Base-by-base conservation (phyloP, 305 asterid genomes). In the Fraxinus greggii region DNA sequence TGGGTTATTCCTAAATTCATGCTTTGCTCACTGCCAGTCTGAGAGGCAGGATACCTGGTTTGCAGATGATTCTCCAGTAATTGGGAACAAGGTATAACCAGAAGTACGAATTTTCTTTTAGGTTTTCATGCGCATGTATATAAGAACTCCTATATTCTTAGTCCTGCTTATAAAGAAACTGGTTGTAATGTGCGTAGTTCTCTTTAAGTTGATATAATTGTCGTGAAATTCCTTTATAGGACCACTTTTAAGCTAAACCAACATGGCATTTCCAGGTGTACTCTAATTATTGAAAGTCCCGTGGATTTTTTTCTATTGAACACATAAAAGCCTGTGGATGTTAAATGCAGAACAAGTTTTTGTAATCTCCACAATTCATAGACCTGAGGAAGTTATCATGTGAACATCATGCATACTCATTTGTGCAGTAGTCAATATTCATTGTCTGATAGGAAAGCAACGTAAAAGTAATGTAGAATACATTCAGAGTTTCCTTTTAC, bases 31-130 rank as follows among this genome's bases (percentile, higher is more conserved):
- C 81, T 93, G 97, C 85, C 97, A 93, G 59, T 90, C 97, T 0
- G 97, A 93, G 88, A 91, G 92, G 89, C 97, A 91, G 84, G 94
- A 91, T 84, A 91, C 97, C 0, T 93, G 97, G 97, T 91, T 87
- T 31, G 82, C 88, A 0, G 88, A 80, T 76, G 42, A 86, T 76
- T 91, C 95, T 72, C 97, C 97, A 7, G 79, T 31, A 12, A 59
- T 93, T 10, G 90, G 86, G 79, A 92, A 87, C 87, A 90, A 90
- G 97, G 97, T 93, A 85, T 69, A 33, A 45, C 40, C 61, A 61
- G 13, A 12, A 21, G 31, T 9, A 8, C 17, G 7, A 61, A 23
- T 23, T 61, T 61, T 9, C 13, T 28, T 28, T 8, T 36, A 42
- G 67, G 48, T 24, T 77, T n/a, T 24, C 74, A 72, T 32, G 76